Evolutionary conservation across 306 rosid species (phyloP).

Genomic region (Pyrus bretschneideri): DNA sequence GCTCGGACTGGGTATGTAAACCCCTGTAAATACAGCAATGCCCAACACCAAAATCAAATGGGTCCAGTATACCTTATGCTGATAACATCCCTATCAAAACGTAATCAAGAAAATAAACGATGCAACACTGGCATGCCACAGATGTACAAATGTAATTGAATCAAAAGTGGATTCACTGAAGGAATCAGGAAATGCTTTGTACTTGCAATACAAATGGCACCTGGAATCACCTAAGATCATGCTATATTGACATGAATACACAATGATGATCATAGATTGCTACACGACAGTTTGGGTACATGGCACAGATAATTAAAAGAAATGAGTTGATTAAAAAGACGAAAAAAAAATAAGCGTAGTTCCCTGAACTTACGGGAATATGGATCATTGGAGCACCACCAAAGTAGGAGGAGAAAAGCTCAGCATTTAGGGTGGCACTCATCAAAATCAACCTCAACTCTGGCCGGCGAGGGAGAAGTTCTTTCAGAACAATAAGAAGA

Average conservation of each 20-base stretch:
- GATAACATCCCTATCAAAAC: background rate
- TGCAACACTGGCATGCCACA: too few relatives aligned
- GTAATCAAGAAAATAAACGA: background rate
- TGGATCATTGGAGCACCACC: slow-evolving; percentile 41
- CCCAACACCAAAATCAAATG: background rate
- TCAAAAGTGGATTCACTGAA: background rate
- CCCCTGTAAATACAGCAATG: slow-evolving; percentile 30
- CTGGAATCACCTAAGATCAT: background rate
- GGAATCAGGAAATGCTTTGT: background rate
- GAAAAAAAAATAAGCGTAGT: background rate
- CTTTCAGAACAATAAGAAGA: slow-evolving; percentile 45
- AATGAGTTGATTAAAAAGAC: background rate
- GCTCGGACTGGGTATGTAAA: slow-evolving; percentile 50
- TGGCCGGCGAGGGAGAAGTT: slow-evolving; percentile 44
- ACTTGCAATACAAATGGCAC: background rate
- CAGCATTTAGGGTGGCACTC: slow-evolving; percentile 46
- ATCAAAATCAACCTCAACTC: slow-evolving; percentile 42
- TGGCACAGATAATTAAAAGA: background rate
- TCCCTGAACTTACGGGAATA: slow-evolving; percentile 36
- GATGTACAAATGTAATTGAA: background rate
- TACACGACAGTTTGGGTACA: background rate
- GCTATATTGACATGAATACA: background rate
- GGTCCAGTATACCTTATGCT: slow-evolving; percentile 1
- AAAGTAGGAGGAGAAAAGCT: slow-evolving; percentile 45
- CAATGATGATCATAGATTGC: background rate